Conservation (phyloP, 176 grass and related monocot species). For the Oropetium thomaeum region DNA sequence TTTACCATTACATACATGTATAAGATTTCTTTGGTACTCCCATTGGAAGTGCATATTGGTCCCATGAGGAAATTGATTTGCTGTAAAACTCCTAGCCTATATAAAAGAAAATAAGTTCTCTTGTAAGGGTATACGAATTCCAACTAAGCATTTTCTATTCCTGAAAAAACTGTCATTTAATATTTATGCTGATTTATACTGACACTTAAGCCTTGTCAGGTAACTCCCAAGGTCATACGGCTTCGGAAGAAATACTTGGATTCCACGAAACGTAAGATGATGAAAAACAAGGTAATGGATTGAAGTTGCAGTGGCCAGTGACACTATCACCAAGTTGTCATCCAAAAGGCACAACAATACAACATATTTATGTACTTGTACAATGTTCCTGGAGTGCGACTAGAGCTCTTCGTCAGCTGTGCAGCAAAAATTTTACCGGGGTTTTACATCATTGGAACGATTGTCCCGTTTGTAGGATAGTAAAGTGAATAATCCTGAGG, state of each 20-base stretch:
- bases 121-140: not conserved
- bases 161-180: not conserved
- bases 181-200: constrained; percentile 23
- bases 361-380: constrained; percentile 38
- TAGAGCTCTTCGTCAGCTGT: not conserved
- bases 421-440: not conserved
- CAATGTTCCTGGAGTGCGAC: not conserved
- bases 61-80: constrained; percentile 5
- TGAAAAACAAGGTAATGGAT: constrained; percentile 78
- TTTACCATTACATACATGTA: constrained; percentile 6
- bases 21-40: not conserved
- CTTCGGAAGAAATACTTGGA: constrained; percentile 94
- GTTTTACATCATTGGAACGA: not conserved
- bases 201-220: constrained; percentile 46
- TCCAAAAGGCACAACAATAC: constrained; percentile 26
- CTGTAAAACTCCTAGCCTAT: not conserved
- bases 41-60: not conserved
- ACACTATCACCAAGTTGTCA: constrained; percentile 3
- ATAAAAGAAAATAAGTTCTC: not conserved
- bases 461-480: not conserved
- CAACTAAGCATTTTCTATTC: not conserved
- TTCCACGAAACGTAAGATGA: constrained; percentile 94
- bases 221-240: constrained; percentile 86
- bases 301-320: constrained; percentile 25
- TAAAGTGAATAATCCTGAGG: constrained; percentile 20